Percentiles rank a stretch among this genome's conserved stretches.
phyloP scores from a whole-genome alignment of 441 rosid species.

The Capsella rubella region DNA sequence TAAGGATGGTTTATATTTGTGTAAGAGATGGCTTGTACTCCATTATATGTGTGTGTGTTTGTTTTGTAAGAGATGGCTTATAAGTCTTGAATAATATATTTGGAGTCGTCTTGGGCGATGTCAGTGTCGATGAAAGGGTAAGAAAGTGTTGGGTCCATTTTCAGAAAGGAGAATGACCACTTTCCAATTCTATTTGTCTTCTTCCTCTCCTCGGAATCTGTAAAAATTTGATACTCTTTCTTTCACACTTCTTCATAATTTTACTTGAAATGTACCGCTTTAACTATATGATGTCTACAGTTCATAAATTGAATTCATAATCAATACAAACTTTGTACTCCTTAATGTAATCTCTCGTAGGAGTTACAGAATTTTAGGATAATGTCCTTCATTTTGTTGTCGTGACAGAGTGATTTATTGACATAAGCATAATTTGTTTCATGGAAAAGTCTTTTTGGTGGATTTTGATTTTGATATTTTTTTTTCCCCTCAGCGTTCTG shows the following conservation, averaged over 20 bases:
- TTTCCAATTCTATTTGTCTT: conserved; percentile 42
- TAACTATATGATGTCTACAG: neutral
- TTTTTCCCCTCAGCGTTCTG: conserved; percentile 2
- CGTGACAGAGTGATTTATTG: conserved; percentile 31
- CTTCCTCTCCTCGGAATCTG: conserved; percentile 42
- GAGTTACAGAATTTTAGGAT: neutral
- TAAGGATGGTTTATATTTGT: neutral
- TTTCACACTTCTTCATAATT: conserved; percentile 11
- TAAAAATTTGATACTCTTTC: conserved; percentile 26
- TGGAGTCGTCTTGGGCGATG: conserved; percentile 18
- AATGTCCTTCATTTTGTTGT: neutral
- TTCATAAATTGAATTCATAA: too few relatives aligned
- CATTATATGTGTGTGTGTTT: too few relatives aligned
- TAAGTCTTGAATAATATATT: neutral
- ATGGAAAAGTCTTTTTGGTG: conserved; percentile 37
- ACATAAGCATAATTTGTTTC: conserved; percentile 40
- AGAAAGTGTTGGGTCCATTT: conserved; percentile 36
- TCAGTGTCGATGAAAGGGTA: conserved; percentile 33
- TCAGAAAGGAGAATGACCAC: conserved; percentile 44
- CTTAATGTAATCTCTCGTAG: too few relatives aligned
- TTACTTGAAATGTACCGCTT: neutral
- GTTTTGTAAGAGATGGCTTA: neutral
- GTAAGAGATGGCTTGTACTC: neutral
- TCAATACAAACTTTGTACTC: too few relatives aligned
- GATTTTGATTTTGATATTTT: neutral